Evolutionary conservation across 2,329 filamentous ascomycete species (phyloP).

Genomic region (Fusarium coffeatum): DNA sequence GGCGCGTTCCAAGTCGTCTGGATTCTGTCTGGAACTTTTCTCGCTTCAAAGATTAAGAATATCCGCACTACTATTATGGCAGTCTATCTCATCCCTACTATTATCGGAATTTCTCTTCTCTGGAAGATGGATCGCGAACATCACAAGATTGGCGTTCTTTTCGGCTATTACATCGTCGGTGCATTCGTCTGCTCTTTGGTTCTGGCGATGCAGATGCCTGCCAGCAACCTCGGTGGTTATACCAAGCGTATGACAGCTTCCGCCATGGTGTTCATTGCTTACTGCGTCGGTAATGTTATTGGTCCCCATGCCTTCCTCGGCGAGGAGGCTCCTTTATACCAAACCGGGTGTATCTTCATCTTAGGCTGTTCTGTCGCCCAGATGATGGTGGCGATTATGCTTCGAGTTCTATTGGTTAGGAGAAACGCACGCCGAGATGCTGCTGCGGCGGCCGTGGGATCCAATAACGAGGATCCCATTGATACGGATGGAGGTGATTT

Average conservation of each 20-base stretch:
- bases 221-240: constrained; percentile 60
- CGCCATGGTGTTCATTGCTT: constrained; percentile 59
- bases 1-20: constrained; percentile 64
- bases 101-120: constrained; percentile 59
- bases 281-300: constrained; percentile 49
- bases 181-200: constrained; percentile 64
- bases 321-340: constrained; percentile 59
- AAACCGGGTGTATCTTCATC: constrained; percentile 60
- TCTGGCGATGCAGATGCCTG: constrained; percentile 64
- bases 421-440: constrained; percentile 35
- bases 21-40: constrained; percentile 62
- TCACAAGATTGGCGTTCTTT: constrained; percentile 59
- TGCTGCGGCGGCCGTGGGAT: not conserved
- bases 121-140: constrained; percentile 58
- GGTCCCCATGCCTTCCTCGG: constrained; percentile 55
- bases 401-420: constrained; percentile 17
- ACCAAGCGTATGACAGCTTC: constrained; percentile 60
- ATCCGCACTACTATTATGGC: constrained; percentile 63
- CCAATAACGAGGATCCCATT: not conserved
- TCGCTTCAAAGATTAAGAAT: constrained; percentile 62
- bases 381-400: constrained; percentile 33
- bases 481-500: constrained; percentile 21
- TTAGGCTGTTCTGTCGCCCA: constrained; percentile 31
- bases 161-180: constrained; percentile 63
- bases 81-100: constrained; percentile 61